phyloP scores from a whole-genome alignment of 2,329 filamentous ascomycete genomes.

The Fusarium sp. region DNA sequence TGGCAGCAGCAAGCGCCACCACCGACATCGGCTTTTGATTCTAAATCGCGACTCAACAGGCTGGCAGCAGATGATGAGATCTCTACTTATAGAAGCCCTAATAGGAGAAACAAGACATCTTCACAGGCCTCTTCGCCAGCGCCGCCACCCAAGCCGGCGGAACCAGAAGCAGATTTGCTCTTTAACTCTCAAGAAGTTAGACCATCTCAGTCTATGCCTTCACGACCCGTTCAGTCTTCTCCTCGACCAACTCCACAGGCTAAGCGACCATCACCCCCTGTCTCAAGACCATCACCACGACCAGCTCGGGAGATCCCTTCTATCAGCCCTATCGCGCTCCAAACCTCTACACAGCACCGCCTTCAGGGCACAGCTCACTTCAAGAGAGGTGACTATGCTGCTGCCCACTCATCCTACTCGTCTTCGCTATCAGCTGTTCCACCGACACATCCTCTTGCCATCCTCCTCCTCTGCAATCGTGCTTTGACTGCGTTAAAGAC shows the following conservation, averaged over 20 bases:
- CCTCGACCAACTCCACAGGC: constrained; percentile 51
- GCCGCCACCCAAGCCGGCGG: constrained; percentile 48
- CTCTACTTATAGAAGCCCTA: constrained; percentile 88
- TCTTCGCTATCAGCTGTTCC: constrained; percentile 80
- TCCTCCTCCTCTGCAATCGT: constrained; percentile 91
- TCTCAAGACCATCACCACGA: constrained; percentile 55
- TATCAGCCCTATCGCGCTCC: constrained; percentile 74
- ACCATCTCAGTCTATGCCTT: constrained; percentile 48
- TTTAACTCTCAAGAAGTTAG: constrained; percentile 56
- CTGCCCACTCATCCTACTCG: constrained; percentile 85
- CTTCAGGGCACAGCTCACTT: constrained; percentile 86
- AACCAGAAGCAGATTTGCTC: constrained; percentile 70
- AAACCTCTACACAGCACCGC: constrained; percentile 80
- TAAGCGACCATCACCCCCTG: constrained; percentile 47
- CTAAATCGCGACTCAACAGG: constrained; percentile 70
- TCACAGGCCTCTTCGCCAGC: constrained; percentile 53
- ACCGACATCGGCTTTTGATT: constrained; percentile 48
- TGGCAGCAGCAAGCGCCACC: constrained; percentile 64
- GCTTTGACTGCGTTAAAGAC: constrained; percentile 91
- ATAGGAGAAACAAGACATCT: constrained; percentile 76
- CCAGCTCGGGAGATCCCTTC: constrained; percentile 70
- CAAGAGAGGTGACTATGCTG: constrained; percentile 91
- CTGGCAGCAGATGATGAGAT: constrained; percentile 83
- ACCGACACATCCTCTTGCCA: constrained; percentile 79
- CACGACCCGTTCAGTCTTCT: constrained; percentile 51